Evolutionary conservation across 805 yeast species (phyloP).

Genomic region (Tetrapisispora namnaoensis): DNA sequence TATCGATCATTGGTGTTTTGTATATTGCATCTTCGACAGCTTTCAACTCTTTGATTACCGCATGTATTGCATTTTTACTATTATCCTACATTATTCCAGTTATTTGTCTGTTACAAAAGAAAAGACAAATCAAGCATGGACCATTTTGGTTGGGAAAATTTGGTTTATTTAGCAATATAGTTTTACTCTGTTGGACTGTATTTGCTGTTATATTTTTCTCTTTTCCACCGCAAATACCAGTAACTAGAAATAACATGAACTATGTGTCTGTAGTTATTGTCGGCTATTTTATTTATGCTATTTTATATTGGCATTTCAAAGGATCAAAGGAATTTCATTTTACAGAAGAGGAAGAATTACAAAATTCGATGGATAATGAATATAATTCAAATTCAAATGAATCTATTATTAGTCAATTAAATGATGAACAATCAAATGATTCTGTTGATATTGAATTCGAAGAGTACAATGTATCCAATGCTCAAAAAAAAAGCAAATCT

Average conservation of each 20-base stretch:
- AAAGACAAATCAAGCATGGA: slow-evolving; percentile 41
- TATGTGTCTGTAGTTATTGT: slow-evolving; percentile 50
- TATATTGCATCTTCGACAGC: slow-evolving; percentile 62
- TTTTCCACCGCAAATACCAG: slow-evolving; percentile 59
- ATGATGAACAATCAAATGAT: neutral
- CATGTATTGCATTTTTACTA: slow-evolving; percentile 51
- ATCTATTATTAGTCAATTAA: neutral
- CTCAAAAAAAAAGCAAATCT: neutral
- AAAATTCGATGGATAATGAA: neutral
- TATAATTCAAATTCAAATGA: neutral
- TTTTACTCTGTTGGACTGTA: slow-evolving; percentile 45
- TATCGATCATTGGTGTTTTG: slow-evolving; percentile 47
- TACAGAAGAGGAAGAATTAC: slow-evolving; percentile 15
- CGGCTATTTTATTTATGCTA: slow-evolving; percentile 36
- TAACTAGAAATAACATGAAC: slow-evolving; percentile 51
- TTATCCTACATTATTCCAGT: slow-evolving; percentile 53
- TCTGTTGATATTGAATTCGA: neutral
- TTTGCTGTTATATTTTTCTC: slow-evolving; percentile 54
- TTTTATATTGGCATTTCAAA: slow-evolving; percentile 44
- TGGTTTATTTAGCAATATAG: slow-evolving; percentile 42
- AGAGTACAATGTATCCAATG: neutral
- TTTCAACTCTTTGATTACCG: slow-evolving; percentile 54
- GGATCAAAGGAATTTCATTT: slow-evolving; percentile 30
- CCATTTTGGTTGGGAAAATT: slow-evolving; percentile 57
- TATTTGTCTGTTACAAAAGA: slow-evolving; percentile 37